phyloP scores from a whole-genome alignment of 768 basidiomycete species.

The Auricularia sp. region DNA sequence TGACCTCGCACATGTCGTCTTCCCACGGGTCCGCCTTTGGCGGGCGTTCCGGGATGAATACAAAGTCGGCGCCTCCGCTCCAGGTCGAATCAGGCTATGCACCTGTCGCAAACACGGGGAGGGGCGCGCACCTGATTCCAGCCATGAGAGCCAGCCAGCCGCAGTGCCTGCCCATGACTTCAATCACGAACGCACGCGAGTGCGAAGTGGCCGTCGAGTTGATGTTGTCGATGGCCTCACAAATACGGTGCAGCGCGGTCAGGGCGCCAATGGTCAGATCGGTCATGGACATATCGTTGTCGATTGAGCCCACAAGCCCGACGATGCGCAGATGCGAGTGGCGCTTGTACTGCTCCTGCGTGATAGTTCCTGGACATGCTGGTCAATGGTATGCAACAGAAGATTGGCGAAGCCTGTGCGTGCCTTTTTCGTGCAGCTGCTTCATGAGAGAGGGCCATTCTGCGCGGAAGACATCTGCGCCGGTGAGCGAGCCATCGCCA shows the following conservation, averaged over 20 bases:
- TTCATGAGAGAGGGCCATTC: conserved; percentile 89
- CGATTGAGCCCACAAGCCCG: conserved; percentile 97
- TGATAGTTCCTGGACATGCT: conserved; percentile 50
- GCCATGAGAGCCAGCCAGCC: conserved; percentile 97
- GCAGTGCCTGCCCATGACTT: conserved; percentile 99
- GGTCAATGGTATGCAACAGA: neutral
- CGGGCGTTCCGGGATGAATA: conserved; percentile 94
- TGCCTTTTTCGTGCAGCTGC: conserved; percentile 55
- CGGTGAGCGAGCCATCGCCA: conserved; percentile 93
- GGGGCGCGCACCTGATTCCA: conserved; percentile 61
- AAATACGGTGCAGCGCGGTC: conserved; percentile 92
- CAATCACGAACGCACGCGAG: conserved; percentile 93
- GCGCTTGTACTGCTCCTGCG: conserved; percentile 53
- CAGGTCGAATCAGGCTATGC: neutral
- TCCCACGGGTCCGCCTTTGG: conserved; percentile 78
- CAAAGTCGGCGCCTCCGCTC: conserved; percentile 88
- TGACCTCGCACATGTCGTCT: conserved; percentile 78
- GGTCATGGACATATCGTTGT: conserved; percentile 98
- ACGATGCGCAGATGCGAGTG: conserved; percentile 89
- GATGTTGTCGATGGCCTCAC: conserved; percentile 96
- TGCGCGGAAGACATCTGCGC: conserved; percentile 84
- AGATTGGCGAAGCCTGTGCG: conserved; percentile 8
- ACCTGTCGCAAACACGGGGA: neutral
- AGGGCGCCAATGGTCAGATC: conserved; percentile 95
- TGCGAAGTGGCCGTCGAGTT: conserved; percentile 94